Evolutionary conservation across 345 rosid species (phyloP).

Genomic region (Sisymbrium altissimum): DNA sequence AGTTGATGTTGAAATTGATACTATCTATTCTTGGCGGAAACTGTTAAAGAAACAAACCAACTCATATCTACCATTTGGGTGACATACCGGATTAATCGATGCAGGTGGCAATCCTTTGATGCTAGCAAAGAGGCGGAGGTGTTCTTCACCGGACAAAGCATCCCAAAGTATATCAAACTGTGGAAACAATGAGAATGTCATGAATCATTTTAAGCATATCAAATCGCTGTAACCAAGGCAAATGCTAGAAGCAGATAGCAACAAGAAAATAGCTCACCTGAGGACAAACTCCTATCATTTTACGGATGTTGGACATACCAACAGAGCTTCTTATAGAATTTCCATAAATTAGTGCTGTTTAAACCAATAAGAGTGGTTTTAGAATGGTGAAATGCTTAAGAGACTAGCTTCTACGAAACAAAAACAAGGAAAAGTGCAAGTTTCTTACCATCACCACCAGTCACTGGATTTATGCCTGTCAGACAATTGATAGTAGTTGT

Average conservation of each 20-base stretch:
- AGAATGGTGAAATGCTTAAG: background rate
- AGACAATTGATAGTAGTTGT: constrained; percentile 81
- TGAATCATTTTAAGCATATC: constrained; percentile 11
- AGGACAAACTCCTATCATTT: constrained; percentile 87
- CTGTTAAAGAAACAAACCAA: background rate
- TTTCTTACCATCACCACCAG: constrained; percentile 72
- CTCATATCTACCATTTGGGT: background rate
- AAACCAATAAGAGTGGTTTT: constrained; percentile 15
- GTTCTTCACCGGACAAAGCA: constrained; percentile 80
- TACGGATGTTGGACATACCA: constrained; percentile 80
- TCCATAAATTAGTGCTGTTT: constrained; percentile 72
- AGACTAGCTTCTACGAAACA: background rate
- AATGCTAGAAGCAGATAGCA: background rate
- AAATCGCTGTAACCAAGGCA: background rate
- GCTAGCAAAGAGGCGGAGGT: constrained; percentile 76
- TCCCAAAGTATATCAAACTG: constrained; percentile 96
- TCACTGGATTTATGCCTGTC: constrained; percentile 82
- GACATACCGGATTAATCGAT: constrained; percentile 58
- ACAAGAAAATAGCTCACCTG: constrained; percentile 48
- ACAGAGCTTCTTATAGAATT: constrained; percentile 69
- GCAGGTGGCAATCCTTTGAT: constrained; percentile 70
- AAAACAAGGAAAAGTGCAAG: constrained; percentile 8
- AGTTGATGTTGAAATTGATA: background rate
- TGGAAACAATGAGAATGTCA: constrained; percentile 1
- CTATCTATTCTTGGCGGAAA: background rate